Evolutionary conservation across 768 basidiomycete species (phyloP).

Genomic region (Lentinus tigrinus): DNA sequence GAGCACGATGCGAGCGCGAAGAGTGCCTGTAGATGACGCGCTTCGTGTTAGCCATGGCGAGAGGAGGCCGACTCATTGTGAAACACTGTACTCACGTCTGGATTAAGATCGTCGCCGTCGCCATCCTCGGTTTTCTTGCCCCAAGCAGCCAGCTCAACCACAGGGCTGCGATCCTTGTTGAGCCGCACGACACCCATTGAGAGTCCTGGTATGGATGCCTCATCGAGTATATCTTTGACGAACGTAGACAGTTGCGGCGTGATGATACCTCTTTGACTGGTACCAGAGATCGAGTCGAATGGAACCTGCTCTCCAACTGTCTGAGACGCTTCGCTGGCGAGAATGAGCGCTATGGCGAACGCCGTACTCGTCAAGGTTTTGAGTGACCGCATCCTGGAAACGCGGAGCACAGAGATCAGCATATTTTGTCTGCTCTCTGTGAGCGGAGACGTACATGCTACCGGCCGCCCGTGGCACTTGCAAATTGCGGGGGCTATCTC

Average conservation of each 20-base stretch:
- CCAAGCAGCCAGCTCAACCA: slow-evolving; percentile 12
- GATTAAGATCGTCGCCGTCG: slow-evolving; percentile 9
- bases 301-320: background rate
- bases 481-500: no score
- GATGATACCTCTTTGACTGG: background rate
- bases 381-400: no score
- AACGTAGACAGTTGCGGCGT: slow-evolving; percentile 11
- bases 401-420: no score
- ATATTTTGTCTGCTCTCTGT: no score
- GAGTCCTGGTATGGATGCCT: slow-evolving; percentile 11
- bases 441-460: no score
- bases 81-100: slow-evolving; percentile 20
- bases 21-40: slow-evolving; percentile 21
- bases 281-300: background rate
- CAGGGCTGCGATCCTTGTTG: background rate
- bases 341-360: background rate
- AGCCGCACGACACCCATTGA: slow-evolving; percentile 18
- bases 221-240: slow-evolving; percentile 4
- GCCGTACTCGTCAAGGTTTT: no score
- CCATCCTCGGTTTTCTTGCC: slow-evolving; percentile 15
- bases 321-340: no score
- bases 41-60: slow-evolving; percentile 7
- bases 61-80: background rate
- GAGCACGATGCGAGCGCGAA: slow-evolving; percentile 31
- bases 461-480: no score